Evolutionary conservation across 441 rosid species (phyloP).

Genomic region (Corymbia citriodora): DNA sequence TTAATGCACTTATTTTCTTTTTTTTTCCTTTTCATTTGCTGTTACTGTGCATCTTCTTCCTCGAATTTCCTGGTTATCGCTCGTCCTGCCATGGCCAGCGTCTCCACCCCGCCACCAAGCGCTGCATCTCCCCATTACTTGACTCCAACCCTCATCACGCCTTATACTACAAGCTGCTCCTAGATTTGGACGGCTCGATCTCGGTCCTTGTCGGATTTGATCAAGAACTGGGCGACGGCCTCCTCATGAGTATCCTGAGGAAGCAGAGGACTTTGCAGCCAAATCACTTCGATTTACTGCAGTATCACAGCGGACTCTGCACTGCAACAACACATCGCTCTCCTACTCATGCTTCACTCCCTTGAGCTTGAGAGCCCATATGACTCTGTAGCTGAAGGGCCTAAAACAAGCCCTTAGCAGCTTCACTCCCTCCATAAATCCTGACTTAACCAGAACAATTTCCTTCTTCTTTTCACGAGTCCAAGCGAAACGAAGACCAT

Average conservation of each 20-base stretch:
- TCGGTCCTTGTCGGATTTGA: constrained; percentile 24
- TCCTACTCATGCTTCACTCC: constrained; percentile 23
- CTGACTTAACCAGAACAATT: neutral
- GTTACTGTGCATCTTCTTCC: neutral
- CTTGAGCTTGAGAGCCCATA: constrained; percentile 37
- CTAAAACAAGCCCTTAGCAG: constrained; percentile 26
- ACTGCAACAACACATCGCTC: constrained; percentile 17
- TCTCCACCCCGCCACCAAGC: neutral
- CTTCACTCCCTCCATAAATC: constrained; percentile 24
- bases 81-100: neutral
- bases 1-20: too few relatives aligned
- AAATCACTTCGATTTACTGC: constrained; percentile 29
- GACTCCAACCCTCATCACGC: neutral
- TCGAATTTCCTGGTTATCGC: rapidly evolving
- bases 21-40: rapidly evolving
- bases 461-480: neutral
- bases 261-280: constrained; percentile 31
- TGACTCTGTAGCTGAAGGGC: constrained; percentile 28
- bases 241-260: constrained; percentile 25
- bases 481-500: neutral
- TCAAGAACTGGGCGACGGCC: constrained; percentile 38
- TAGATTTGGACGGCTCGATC: neutral
- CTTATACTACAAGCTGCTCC: neutral
- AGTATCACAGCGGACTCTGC: constrained; percentile 37
- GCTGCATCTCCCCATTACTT: neutral